Evolutionary conservation across 2,329 filamentous ascomycete species (phyloP), one percentile per base, ranked within the genome.

Genomic region (Aspergillus tubingensis): DNA sequence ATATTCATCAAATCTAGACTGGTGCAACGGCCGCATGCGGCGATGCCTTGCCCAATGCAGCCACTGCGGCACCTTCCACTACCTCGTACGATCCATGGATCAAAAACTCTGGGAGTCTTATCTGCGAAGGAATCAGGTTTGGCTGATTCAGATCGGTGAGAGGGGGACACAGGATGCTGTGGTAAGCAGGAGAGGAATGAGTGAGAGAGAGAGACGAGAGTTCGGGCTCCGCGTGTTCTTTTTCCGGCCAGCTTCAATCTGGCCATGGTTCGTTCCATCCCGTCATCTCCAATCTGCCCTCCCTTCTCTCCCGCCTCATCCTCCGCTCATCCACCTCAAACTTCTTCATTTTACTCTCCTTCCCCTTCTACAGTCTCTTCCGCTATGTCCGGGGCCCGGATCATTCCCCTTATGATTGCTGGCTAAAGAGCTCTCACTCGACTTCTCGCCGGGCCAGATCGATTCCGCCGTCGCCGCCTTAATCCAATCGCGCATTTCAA

Each of bases 11-110:
- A 36, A 36, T 36, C 32, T 36, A 11, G 32, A 13, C 32, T 13
- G 50, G 43, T 62, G 53, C 51, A 11, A 53, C 51, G 17, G 13
- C 61, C 61, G 61, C 43, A 51, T 62, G 15, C 61, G 61, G 61
- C 39, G 41, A 54, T 38, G 25, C 27, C 47, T 38, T 3, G 27
- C 15, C 21, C 32, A 41, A 41, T 51, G 32, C 32, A 25, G 17
- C 36, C 19, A 51, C 47, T 44, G 53, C 27, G 5, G 6, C 41
- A 44, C 8, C 41, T 21, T 44, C 41, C 41, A 23, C n/a, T 21
- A 44, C 17, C 8, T 44, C 2, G 19, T 44, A 19, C 41, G 10
- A 44, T 21, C 41, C 19, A 21, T 13, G 41, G 41, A 2, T 15
- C 19, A 13, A 44, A 23, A 10, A 13, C 8, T 23, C 25, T n/a